Percentiles rank a stretch among this genome's conserved stretches.
These are phyloP conservation scores for Zea mays DNA, from an alignment of 176 grass and related monocot species.

Conservation along the genomic window Zm-B73-REFERENCE-NAM-5.0 NC_050101.1:40768001-40768500, in stretches of 20 bases:
- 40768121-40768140: slow-evolving; percentile 8
- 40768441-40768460: background rate
- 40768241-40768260: background rate
- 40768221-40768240: background rate
- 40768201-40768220: background rate
- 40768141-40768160: slow-evolving; percentile 9
- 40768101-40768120: slow-evolving; percentile 96
- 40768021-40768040: slow-evolving; percentile 82
- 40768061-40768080: slow-evolving; percentile 83
- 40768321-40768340: background rate
- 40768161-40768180: background rate
- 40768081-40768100: slow-evolving; percentile 93
- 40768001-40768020: slow-evolving; percentile 79
- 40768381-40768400: slow-evolving; percentile 19
- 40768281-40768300: background rate
- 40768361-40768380: background rate
- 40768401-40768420: slow-evolving; percentile 2
- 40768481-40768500: slow-evolving; percentile 72
- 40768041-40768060: slow-evolving; percentile 94
- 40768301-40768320: background rate
- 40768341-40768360: background rate
- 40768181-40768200: background rate
- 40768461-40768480: slow-evolving; percentile 2
- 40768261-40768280: background rate
- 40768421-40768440: background rate